Evolutionary conservation across 2,329 filamentous ascomycete genomes (phyloP), one percentile per base, ranked within the genome.

Genomic region (Aspergillus puulaauensis): DNA sequence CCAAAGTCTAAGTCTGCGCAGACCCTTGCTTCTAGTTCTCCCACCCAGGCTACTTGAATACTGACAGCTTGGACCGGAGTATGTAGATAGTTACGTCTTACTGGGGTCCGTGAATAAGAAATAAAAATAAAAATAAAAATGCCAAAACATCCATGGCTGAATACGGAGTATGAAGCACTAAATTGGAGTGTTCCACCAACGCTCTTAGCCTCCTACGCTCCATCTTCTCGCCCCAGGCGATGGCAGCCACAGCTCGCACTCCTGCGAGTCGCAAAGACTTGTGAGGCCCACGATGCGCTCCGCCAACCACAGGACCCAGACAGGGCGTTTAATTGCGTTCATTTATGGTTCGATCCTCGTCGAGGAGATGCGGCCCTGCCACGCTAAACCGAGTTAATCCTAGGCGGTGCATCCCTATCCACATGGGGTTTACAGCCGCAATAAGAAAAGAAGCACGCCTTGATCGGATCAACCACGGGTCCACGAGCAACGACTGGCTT

Each of bases 391-490:
- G 8, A 46, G 51, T 58, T 54, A 14, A 54, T 46, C 27, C 27
- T 58, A 58, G 56, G 45, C 31, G 33, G 48, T 54, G 54, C 50
- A 56, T 54, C 33, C 41, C 47, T 48, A 59, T 52, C 61, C 58
- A 61, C 58, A 37, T 51, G 44, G 54, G 56, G 47, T 56, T 56
- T 63, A 53, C 56, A 61, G 61, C 61, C 58, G 61, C 61, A 63
- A 56, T 58, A 47, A 63, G 53, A 47, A 57, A 49, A 59, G 53
- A 61, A 58, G 59, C 59, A 56, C 59, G 17, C 35, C 45, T 55
- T 35, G 33, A 52, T 47, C 43, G 7, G 15, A 46, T 33, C 17
- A 33, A 37, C 35, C 35, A 37, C 35, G 35, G 35, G 35, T 37
- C 35, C 14, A 37, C 27, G 27, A 31, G 12, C 43, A 58, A 64